phyloP scores from a whole-genome alignment of 352 stramenopile species.

The Peronospora belbahrii region DNA sequence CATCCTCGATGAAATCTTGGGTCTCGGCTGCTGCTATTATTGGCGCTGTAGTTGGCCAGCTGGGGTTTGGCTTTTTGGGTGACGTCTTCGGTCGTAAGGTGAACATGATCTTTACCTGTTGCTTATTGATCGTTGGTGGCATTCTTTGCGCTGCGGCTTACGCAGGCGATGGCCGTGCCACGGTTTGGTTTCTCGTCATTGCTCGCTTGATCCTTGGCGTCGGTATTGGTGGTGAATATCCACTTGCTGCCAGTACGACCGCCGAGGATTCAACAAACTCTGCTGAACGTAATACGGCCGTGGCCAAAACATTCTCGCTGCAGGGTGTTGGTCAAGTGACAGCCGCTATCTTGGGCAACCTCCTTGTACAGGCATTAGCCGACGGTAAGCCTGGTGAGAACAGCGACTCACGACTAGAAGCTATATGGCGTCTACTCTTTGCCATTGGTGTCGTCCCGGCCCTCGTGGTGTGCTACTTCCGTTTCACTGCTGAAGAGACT shows the following conservation, averaged over 20 bases:
- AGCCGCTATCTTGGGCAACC: constrained; percentile 51
- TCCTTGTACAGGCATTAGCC: constrained; percentile 42
- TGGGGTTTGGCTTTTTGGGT: constrained; percentile 16
- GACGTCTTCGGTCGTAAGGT: constrained; percentile 19
- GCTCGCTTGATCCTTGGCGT: constrained; percentile 8
- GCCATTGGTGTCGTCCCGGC: constrained; percentile 54
- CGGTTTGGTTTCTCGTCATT: constrained; percentile 16
- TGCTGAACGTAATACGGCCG: constrained; percentile 35
- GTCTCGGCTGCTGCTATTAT: too few relatives aligned
- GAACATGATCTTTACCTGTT: constrained; percentile 29
- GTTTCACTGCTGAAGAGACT: constrained; percentile 53
- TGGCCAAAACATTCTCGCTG: constrained; percentile 56
- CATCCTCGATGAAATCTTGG: too few relatives aligned
- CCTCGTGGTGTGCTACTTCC: constrained; percentile 55
- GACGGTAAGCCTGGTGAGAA: constrained; percentile 33
- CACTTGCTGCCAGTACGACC: constrained; percentile 38
- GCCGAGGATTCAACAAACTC: constrained; percentile 49
- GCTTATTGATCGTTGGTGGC: constrained; percentile 11
- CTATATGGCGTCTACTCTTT: constrained; percentile 62
- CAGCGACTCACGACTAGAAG: constrained; percentile 32
- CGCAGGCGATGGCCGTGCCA: constrained; percentile 1
- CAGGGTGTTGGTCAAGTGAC: constrained; percentile 50
- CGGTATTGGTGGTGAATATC: constrained; percentile 23
- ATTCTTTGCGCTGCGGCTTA: constrained; percentile 15
- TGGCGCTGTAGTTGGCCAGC: constrained; percentile 13